Percentiles rank a stretch among this genome's conserved stretches.
phyloP scores from a whole-genome alignment of 495 filamentous ascomycete genomes.

The Penicillium pancosmium region DNA sequence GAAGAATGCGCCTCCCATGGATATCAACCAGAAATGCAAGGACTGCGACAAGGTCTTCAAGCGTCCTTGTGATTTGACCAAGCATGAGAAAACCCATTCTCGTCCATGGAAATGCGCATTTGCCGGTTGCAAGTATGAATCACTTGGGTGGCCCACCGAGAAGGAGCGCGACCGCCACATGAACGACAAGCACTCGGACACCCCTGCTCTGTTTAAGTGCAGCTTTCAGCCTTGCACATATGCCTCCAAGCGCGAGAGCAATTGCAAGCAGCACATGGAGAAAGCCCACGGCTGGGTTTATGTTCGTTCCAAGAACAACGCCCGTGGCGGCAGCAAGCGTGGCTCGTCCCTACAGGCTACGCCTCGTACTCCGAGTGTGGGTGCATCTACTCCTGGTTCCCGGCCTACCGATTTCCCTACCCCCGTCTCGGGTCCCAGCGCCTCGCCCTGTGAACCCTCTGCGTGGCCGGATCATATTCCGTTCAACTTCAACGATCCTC shows the following conservation, averaged over 20 bases:
- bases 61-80: slow-evolving; percentile 87
- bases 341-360: slow-evolving; percentile 36
- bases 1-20: slow-evolving; percentile 73
- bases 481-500: slow-evolving; percentile 40
- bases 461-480: slow-evolving; percentile 22
- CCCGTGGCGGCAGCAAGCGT: slow-evolving; percentile 55
- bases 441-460: slow-evolving; percentile 26
- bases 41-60: slow-evolving; percentile 92
- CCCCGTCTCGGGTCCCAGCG: slow-evolving; percentile 30
- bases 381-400: slow-evolving; percentile 54
- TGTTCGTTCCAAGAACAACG: slow-evolving; percentile 88
- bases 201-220: slow-evolving; percentile 78
- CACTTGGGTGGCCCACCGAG: slow-evolving; percentile 92
- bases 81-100: slow-evolving; percentile 96
- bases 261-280: slow-evolving; percentile 99
- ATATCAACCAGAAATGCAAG: slow-evolving; percentile 73
- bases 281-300: slow-evolving; percentile 93
- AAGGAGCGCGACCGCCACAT: slow-evolving; percentile 95
- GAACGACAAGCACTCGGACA: slow-evolving; percentile 90
- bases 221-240: slow-evolving; percentile 85
- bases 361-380: slow-evolving; percentile 58
- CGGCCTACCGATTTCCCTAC: slow-evolving; percentile 43
- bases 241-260: slow-evolving; percentile 92
- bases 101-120: slow-evolving; percentile 92
- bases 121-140: slow-evolving; percentile 78